A percentile compares a stretch with the other conserved stretches of the same genome.
These are phyloP conservation scores for Diaporthe capsici DNA, from an alignment of 2,329 filamentous ascomycete species.

Conservation along the genomic window DNA sequence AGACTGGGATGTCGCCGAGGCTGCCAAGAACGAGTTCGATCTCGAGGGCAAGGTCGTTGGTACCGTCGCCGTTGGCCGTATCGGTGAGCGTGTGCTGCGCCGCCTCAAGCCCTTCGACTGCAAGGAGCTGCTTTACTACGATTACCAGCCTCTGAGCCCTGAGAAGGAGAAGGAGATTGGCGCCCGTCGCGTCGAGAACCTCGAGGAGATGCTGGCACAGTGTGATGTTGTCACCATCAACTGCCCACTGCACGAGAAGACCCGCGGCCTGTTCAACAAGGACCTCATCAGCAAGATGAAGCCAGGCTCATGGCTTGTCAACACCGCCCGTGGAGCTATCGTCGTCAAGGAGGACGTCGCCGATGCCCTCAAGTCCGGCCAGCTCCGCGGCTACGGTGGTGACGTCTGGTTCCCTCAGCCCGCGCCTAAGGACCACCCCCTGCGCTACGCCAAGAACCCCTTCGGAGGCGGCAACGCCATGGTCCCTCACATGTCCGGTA, in stretches of 20 bases:
- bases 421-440: slow-evolving; percentile 90
- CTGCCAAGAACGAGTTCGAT: slow-evolving; percentile 98
- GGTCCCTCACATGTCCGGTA: slow-evolving; percentile 99
- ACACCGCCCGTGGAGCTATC: slow-evolving; percentile 98
- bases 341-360: slow-evolving; percentile 99
- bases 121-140: slow-evolving; percentile 99
- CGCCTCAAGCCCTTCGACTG: slow-evolving; percentile 98
- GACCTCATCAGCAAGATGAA: slow-evolving; percentile 99
- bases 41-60: slow-evolving; percentile 98
- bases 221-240: slow-evolving; percentile 99
- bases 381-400: slow-evolving; percentile 90
- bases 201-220: slow-evolving; percentile 94
- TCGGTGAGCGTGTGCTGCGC: slow-evolving; percentile 97
- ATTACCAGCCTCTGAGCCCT: slow-evolving; percentile 93
- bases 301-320: slow-evolving; percentile 96
- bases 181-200: slow-evolving; percentile 86
- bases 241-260: slow-evolving; percentile 99
- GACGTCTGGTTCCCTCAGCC: slow-evolving; percentile 99
- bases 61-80: slow-evolving; percentile 96
- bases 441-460: slow-evolving; percentile 93
- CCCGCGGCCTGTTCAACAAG: slow-evolving; percentile 97
- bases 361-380: slow-evolving; percentile 89
- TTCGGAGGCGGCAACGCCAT: slow-evolving; percentile 98
- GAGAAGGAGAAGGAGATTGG: slow-evolving; percentile 97
- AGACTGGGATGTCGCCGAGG: slow-evolving; percentile 95